phyloP scores from a whole-genome alignment of 768 basidiomycete species.

The Psilocybe tampanensis region DNA sequence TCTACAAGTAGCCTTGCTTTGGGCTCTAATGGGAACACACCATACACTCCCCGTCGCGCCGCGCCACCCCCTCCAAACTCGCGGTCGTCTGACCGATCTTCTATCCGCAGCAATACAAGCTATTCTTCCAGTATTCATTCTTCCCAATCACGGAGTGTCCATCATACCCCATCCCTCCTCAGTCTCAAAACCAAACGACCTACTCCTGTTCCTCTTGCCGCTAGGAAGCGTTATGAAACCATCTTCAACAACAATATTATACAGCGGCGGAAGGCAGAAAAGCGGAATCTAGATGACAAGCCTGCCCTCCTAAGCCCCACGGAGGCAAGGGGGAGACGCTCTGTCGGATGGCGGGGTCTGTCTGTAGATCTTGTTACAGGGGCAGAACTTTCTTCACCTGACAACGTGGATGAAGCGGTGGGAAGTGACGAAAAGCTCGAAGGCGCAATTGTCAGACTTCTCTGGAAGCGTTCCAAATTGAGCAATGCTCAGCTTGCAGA shows the following conservation, averaged over 20 bases:
- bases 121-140: slow-evolving; percentile 34
- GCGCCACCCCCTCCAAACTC: slow-evolving; percentile 45
- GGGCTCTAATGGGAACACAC: slow-evolving; percentile 10
- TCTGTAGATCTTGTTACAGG: slow-evolving; percentile 65
- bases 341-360: slow-evolving; percentile 62
- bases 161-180: slow-evolving; percentile 11
- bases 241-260: slow-evolving; percentile 65
- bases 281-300: slow-evolving; percentile 31
- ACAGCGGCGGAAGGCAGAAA: slow-evolving; percentile 46
- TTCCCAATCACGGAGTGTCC: slow-evolving; percentile 16
- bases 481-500: slow-evolving; percentile 51
- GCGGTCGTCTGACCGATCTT: slow-evolving; percentile 64
- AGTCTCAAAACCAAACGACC: slow-evolving; percentile 46
- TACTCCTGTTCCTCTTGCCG: slow-evolving; percentile 67
- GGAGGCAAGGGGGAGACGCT: slow-evolving; percentile 51
- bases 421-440: slow-evolving; percentile 51
- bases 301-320: slow-evolving; percentile 36
- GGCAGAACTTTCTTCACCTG: slow-evolving; percentile 27
- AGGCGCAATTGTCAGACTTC: slow-evolving; percentile 54
- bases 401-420: slow-evolving; percentile 34
- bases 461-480: slow-evolving; percentile 67
- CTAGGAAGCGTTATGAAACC: slow-evolving; percentile 65
- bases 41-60: slow-evolving; percentile 41
- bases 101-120: slow-evolving; percentile 54
- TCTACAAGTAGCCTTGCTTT: slow-evolving; percentile 36